These are phyloP conservation scores for Crithidia expoeki DNA, from an alignment of 208 protist genomes.

Conservation along the genomic window DNA sequence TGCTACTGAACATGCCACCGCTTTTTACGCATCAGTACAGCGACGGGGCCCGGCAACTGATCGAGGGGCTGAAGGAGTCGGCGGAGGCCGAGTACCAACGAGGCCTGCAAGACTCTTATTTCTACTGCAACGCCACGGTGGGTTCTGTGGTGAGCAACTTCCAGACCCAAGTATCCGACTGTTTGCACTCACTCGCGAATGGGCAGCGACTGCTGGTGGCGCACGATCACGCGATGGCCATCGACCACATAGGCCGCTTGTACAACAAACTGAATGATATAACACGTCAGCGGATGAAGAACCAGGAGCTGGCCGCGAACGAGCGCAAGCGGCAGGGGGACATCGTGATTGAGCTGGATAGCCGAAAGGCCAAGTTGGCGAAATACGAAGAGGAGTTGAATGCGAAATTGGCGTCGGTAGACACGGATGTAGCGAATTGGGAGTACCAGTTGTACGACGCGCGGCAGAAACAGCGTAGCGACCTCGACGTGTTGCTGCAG, in stretches of 20 bases:
- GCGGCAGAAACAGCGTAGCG: constrained; percentile 43
- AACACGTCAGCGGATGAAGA: constrained; percentile 38
- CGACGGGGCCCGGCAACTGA: constrained; percentile 49
- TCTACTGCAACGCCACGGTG: constrained; percentile 62
- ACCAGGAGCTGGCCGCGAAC: constrained; percentile 45
- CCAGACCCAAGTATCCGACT: constrained; percentile 66
- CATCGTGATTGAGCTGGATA: constrained; percentile 42
- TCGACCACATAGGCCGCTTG: constrained; percentile 65
- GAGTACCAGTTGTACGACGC: constrained; percentile 81
- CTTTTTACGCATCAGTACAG: constrained; percentile 87
- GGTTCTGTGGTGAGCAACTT: constrained; percentile 53
- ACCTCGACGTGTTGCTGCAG: constrained; percentile 49
- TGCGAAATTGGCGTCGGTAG: constrained; percentile 38
- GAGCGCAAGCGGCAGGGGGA: constrained; percentile 65
- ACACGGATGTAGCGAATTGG: constrained; percentile 73
- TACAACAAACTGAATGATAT: constrained; percentile 65
- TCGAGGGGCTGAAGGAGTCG: constrained; percentile 48
- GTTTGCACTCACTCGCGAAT: constrained; percentile 69
- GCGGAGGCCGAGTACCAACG: constrained; percentile 67
- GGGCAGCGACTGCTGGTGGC: constrained; percentile 81
- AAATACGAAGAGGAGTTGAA: constrained; percentile 54
- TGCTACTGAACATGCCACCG: constrained; percentile 77
- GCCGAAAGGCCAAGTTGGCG: constrained; percentile 45
- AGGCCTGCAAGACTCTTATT: constrained; percentile 73
- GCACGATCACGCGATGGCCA: constrained; percentile 72